Percentiles rank a stretch among this genome's conserved stretches.
Evolutionary conservation across 2,329 filamentous ascomycete species (phyloP).

Genomic region (Volutella citrinella): DNA sequence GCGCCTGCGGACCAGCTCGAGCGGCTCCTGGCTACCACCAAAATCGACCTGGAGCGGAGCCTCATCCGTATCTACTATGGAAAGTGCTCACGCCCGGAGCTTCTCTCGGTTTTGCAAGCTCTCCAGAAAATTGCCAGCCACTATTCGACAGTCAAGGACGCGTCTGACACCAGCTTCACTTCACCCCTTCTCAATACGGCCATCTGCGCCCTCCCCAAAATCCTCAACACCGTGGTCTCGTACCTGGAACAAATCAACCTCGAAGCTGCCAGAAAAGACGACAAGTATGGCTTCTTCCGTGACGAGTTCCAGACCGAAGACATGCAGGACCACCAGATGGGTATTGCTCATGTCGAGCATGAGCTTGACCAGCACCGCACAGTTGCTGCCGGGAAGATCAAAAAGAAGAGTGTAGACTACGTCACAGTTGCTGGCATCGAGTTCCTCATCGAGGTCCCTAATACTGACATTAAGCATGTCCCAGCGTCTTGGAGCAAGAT

Average conservation of each 20-base stretch:
- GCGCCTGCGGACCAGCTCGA: conserved; percentile 71
- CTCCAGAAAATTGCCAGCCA: conserved; percentile 78
- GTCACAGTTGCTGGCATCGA: conserved; percentile 87
- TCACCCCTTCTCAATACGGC: conserved; percentile 69
- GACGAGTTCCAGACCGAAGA: conserved; percentile 84
- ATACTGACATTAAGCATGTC: conserved; percentile 76
- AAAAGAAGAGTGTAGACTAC: conserved; percentile 70
- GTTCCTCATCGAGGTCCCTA: conserved; percentile 89
- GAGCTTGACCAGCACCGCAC: conserved; percentile 76
- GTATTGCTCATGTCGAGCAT: conserved; percentile 88
- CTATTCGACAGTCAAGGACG: conserved; percentile 64
- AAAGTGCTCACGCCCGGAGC: conserved; percentile 86
- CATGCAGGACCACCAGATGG: conserved; percentile 84
- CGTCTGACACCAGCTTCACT: conserved; percentile 67
- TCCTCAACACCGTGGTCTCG: conserved; percentile 66
- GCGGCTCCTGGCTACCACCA: conserved; percentile 66
- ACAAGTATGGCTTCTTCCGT: conserved; percentile 93
- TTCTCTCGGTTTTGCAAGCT: conserved; percentile 80
- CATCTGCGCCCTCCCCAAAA: conserved; percentile 71
- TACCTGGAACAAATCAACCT: conserved; percentile 85
- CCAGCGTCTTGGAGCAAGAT: conserved; percentile 95
- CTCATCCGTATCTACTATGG: conserved; percentile 96
- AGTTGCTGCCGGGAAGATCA: conserved; percentile 68
- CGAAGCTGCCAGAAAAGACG: conserved; percentile 76
- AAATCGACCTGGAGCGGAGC: conserved; percentile 84